These are phyloP conservation scores for Clitocybe nebularis DNA, from an alignment of 1,284 basidiomycete species.

Conservation along the genomic window DNA sequence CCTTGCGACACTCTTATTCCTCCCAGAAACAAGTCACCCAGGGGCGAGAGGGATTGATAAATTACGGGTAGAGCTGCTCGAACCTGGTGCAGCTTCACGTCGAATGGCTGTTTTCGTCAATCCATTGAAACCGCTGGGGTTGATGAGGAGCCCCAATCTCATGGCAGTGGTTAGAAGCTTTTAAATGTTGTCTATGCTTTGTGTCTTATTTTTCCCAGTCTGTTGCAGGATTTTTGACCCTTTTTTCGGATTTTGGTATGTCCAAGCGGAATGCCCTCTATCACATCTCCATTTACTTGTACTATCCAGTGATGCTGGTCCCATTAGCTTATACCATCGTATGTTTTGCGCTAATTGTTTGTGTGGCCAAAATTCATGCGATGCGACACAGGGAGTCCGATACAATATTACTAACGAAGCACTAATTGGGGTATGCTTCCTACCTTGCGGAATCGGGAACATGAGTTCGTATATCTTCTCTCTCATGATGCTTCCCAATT, in stretches of 20 bases:
- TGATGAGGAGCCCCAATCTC: slow-evolving; percentile 30
- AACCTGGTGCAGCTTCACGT: slow-evolving; percentile 1
- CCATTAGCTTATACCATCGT: slow-evolving; percentile 22
- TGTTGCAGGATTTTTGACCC: background rate
- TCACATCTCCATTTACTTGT: background rate
- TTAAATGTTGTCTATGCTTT: slow-evolving; percentile 6
- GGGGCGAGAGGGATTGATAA: slow-evolving; percentile 28
- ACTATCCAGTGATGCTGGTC: slow-evolving; percentile 16
- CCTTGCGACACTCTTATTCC: slow-evolving; percentile 41
- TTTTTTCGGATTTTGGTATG: slow-evolving; percentile 13
- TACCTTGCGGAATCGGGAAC: slow-evolving; percentile 30
- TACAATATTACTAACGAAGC: slow-evolving; percentile 31
- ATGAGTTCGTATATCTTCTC: slow-evolving; percentile 23
- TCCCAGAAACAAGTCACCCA: slow-evolving; percentile 53
- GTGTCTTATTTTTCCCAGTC: slow-evolving; percentile 2
- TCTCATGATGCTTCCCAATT: background rate
- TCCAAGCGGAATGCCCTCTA: background rate
- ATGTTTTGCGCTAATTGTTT: background rate
- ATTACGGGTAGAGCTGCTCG: slow-evolving; percentile 11
- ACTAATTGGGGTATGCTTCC: slow-evolving; percentile 32
- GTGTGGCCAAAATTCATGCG: background rate
- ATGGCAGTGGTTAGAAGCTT: slow-evolving; percentile 25
- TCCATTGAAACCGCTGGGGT: slow-evolving; percentile 25
- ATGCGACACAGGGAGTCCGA: slow-evolving; percentile 22
- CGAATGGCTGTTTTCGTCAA: slow-evolving; percentile 25